phyloP scores from a whole-genome alignment of 345 rosid species.

The Gossypium sturtianum region DNA sequence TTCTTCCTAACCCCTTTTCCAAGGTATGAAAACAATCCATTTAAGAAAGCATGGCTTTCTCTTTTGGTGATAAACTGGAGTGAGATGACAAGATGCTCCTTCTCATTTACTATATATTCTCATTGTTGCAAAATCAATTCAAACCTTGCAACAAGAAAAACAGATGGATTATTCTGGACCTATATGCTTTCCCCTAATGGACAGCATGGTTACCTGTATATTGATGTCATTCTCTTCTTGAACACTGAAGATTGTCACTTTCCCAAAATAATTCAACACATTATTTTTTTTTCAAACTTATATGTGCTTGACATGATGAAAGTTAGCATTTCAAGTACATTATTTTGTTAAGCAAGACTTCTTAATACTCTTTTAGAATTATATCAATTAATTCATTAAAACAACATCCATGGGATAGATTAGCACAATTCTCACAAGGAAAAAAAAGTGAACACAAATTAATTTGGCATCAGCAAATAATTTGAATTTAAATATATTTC shows the following conservation, averaged over 20 bases:
- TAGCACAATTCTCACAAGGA: background rate
- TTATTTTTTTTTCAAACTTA: too few relatives aligned
- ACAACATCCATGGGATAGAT: background rate
- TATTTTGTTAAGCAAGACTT: background rate
- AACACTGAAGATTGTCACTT: background rate
- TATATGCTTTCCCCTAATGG: background rate
- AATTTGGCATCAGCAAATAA: slow-evolving; percentile 19
- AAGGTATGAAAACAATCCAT: background rate
- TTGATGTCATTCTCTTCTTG: background rate
- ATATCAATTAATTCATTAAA: background rate
- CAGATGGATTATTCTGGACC: background rate
- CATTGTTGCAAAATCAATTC: background rate
- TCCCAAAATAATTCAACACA: background rate
- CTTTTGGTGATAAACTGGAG: background rate
- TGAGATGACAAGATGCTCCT: background rate
- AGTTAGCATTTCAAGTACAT: background rate
- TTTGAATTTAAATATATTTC: slow-evolving; percentile 18
- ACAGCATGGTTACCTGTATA: background rate
- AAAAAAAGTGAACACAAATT: background rate
- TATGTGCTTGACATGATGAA: too few relatives aligned
- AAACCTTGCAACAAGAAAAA: background rate
- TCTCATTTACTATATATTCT: background rate
- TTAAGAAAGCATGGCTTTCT: background rate
- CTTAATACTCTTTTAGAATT: background rate
- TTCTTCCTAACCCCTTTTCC: background rate